Percentiles rank a stretch among this genome's conserved stretches.
Conservation (phyloP, 352 stramenopile genomes). For the Pythium biforme region DNA sequence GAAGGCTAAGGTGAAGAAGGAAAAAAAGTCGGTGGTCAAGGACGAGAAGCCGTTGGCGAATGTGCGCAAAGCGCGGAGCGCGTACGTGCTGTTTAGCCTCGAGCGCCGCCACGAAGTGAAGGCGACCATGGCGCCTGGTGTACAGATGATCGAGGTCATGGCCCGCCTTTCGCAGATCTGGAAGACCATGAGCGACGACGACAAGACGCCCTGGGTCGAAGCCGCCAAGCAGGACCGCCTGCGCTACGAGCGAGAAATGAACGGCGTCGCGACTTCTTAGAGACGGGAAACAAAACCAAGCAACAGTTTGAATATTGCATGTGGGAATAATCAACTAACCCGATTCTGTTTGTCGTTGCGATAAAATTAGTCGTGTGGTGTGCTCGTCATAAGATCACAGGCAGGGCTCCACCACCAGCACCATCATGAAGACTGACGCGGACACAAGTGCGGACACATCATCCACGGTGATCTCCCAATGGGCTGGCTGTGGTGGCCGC, state of each 20-base stretch:
- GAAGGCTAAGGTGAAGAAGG: conserved; percentile 32
- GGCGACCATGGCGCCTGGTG: conserved; percentile 31
- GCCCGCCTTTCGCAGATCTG: conserved; percentile 32
- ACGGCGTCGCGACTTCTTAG: conserved; percentile 42
- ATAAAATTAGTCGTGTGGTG: no score
- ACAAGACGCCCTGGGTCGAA: conserved; percentile 35
- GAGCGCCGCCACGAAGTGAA: conserved; percentile 38
- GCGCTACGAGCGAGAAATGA: conserved; percentile 54
- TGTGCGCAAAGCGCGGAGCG: conserved; percentile 33
- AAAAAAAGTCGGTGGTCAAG: conserved; percentile 19
- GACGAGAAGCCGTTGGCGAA: conserved; percentile 8
- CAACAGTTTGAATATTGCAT: no score
- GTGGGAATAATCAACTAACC: no score
- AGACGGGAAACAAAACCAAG: not conserved
- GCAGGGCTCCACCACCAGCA: no score
- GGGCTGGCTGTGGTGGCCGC: conserved; percentile 4
- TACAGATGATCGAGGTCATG: conserved; percentile 40
- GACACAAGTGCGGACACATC: no score
- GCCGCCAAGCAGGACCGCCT: conserved; percentile 29
- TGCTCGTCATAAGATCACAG: no score
- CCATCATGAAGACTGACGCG: no score
- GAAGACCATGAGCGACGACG: conserved; percentile 38
- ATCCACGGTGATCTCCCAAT: not conserved
- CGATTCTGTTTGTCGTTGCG: no score
- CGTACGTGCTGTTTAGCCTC: conserved; percentile 44